Conservation (phyloP, 768 basidiomycete genomes). For the Pisolithus marmoratus region DNA sequence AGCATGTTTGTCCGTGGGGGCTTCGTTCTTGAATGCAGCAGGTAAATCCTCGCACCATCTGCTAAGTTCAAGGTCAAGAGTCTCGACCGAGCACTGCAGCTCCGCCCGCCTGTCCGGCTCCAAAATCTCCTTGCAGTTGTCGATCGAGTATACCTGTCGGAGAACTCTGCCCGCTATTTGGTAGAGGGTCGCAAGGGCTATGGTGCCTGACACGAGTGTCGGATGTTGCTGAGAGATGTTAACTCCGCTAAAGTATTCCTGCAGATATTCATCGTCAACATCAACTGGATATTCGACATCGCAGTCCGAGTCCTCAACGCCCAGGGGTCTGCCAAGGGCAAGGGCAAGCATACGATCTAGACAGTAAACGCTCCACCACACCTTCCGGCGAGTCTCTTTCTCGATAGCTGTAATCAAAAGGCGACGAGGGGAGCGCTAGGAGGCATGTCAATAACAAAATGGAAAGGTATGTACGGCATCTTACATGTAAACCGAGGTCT, state of each 20-base stretch:
- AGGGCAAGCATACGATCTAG: slow-evolving; percentile 91
- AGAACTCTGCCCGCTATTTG: slow-evolving; percentile 81
- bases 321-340: slow-evolving; percentile 82
- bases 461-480: slow-evolving; percentile 22
- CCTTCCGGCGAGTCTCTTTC: slow-evolving; percentile 84
- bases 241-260: slow-evolving; percentile 66
- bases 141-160: slow-evolving; percentile 76
- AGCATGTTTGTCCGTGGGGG: slow-evolving; percentile 70
- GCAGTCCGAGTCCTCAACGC: slow-evolving; percentile 85
- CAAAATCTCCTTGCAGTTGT: slow-evolving; percentile 66
- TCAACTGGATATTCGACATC: slow-evolving; percentile 83
- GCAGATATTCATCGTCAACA: slow-evolving; percentile 74
- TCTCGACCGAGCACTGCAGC: slow-evolving; percentile 73
- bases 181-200: slow-evolving; percentile 72
- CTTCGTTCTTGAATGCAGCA: slow-evolving; percentile 65
- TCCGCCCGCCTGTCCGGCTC: slow-evolving; percentile 71
- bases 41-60: slow-evolving; percentile 84
- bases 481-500: slow-evolving; percentile 87
- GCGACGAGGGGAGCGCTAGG: slow-evolving; percentile 76
- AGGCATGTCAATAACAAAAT: slow-evolving; percentile 12
- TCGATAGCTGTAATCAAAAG: slow-evolving; percentile 66
- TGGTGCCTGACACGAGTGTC: slow-evolving; percentile 77
- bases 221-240: slow-evolving; percentile 48
- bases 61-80: slow-evolving; percentile 67
- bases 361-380: slow-evolving; percentile 93